Percentiles rank a stretch among this genome's conserved stretches.
Evolutionary conservation across 805 yeast species (phyloP).

Genomic region (Lachancea waltii): DNA sequence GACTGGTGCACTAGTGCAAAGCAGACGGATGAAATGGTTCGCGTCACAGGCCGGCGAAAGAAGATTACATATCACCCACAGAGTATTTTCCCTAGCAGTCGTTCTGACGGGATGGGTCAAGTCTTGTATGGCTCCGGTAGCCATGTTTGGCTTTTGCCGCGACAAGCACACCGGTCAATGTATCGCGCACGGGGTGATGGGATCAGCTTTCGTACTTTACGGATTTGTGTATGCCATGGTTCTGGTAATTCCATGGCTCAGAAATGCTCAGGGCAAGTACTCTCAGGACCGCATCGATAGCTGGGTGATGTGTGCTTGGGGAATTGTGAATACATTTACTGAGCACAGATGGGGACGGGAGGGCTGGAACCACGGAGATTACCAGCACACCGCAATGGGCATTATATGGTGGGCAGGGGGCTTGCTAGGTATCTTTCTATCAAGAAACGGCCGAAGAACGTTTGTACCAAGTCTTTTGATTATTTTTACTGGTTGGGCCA

Average conservation of each 20-base stretch:
- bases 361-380: conserved; percentile 87
- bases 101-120: conserved; percentile 71
- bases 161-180: conserved; percentile 86
- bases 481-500: conserved; percentile 88
- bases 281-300: conserved; percentile 87
- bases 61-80: conserved; percentile 34
- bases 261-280: conserved; percentile 42
- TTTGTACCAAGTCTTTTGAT: conserved; percentile 77
- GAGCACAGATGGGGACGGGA: conserved; percentile 93
- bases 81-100: conserved; percentile 40
- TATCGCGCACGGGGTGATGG: conserved; percentile 96
- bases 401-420: conserved; percentile 97
- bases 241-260: conserved; percentile 68
- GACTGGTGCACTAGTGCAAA: conserved; percentile 37
- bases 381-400: conserved; percentile 95
- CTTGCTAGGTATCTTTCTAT: conserved; percentile 68
- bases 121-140: conserved; percentile 72
- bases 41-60: conserved; percentile 35
- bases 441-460: conserved; percentile 61
- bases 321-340: conserved; percentile 88
- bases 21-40: conserved; percentile 32
- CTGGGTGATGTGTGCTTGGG: conserved; percentile 77
- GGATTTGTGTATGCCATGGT: conserved; percentile 66
- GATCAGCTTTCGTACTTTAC: conserved; percentile 74
- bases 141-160: conserved; percentile 83